Percentiles rank a stretch among this genome's conserved stretches.
Evolutionary conservation across 495 filamentous ascomycete genomes (phyloP).

Genomic region (Chaetomium fimeti): DNA sequence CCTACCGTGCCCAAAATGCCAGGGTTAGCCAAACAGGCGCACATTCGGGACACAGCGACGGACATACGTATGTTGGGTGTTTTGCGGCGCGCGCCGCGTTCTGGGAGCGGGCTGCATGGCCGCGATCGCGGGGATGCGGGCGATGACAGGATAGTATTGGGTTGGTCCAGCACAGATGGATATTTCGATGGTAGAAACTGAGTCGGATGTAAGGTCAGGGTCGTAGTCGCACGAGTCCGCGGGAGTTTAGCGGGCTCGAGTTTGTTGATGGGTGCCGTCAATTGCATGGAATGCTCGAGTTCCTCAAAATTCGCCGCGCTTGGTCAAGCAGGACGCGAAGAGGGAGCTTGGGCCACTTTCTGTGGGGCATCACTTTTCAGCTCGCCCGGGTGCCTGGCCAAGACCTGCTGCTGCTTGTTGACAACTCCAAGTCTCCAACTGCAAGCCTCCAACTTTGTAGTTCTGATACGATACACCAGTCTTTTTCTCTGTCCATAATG

Average conservation of each 20-base stretch:
- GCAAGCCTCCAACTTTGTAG: too few species aligned
- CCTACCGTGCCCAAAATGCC: conserved; percentile 42
- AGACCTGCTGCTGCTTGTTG: too few species aligned
- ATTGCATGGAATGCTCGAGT: background rate
- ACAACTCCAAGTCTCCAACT: too few species aligned
- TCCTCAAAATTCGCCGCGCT: conserved; percentile 3
- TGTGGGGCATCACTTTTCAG: background rate
- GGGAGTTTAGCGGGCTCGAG: too few species aligned
- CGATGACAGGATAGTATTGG: conserved; percentile 2
- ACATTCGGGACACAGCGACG: background rate
- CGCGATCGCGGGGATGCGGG: background rate
- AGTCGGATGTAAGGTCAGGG: background rate
- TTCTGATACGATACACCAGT: too few species aligned
- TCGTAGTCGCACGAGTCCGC: background rate
- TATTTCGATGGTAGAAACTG: background rate
- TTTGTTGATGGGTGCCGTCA: background rate
- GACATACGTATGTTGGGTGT: conserved; percentile 35
- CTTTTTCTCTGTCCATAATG: too few species aligned
- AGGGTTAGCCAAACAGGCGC: background rate
- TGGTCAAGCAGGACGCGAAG: background rate
- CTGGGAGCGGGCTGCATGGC: conserved; percentile 32
- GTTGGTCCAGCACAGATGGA: background rate
- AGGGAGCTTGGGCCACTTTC: conserved; percentile 1
- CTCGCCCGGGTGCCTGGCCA: too few species aligned
- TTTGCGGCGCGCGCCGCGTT: conserved; percentile 40